Evolutionary conservation across 2,329 filamentous ascomycete genomes (phyloP), one percentile per base, ranked within the genome.

Genomic region (Pezicula carpinea): DNA sequence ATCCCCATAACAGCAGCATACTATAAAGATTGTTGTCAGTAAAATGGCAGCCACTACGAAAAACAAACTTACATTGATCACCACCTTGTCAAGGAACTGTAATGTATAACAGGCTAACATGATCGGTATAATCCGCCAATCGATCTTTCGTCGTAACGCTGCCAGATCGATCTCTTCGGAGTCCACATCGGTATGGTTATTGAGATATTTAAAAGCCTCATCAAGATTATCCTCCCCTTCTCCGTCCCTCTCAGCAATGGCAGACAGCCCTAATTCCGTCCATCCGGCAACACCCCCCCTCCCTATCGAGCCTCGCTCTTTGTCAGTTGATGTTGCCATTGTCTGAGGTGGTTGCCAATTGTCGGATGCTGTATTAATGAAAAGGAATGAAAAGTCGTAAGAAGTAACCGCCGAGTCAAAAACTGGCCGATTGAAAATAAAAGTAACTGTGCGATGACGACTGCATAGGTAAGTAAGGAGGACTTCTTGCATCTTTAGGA

Each of bases 1-100:
- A 87, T 60, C 3, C 80, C 80, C 82, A 85, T 86, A 43, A 86
- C 79, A 49, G 76, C 77, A 15, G 79, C 80, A 58, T 85, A 85
- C 74, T 82, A 60, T 43, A 47, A 38, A 36, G 44, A 43, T 39
- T 32, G 23, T 17, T 23, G 42, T 51, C 4, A 36, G 38, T 6
- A 40, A 4, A 10, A 19, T 13, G 7, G 10, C n/a, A n/a, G 10
- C 15, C 10, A 31, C 13, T 36, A 14, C 6, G 6, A 38, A 44
- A 22, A 17, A 6, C 31, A 29, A 14, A 66, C 74, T 59, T 43
- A 81, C 78, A 56, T 83, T 83, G 38, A 83, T 71, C 22, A 79
- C 72, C 50, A 82, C 76, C 64, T 84, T 84, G 67, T 83, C 80
- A 38, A 83, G 67, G 54, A 82, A 82, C 56, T 83, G 79, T 65